Base-by-base conservation (phyloP, 1,284 basidiomycete species). In the Phylloporus gajari region DNA sequence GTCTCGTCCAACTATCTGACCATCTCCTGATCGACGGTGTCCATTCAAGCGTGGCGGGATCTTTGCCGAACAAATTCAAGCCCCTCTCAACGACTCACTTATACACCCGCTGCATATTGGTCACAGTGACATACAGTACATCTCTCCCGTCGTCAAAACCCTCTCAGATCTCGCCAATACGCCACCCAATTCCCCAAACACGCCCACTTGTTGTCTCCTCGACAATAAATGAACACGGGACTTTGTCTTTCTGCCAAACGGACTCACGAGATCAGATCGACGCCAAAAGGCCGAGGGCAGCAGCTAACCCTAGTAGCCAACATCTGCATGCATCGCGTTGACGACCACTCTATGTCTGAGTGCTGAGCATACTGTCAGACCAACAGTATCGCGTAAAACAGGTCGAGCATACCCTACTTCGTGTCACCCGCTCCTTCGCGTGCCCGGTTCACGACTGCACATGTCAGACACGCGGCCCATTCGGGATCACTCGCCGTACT, bases 381-480 rank as follows among this genome's bases (percentile, higher is more conserved):
- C 82, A 87, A 69, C 86, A 87, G 70, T 87, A 88, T 62, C 84
- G 74, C 62, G 65, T 71, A 48, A 87, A 81, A 72, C 86, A 87
- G n/a, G 56, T 74, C 73, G 59, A 72, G 69, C 87, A 87, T 15
- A 85, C 78, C 27, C 85, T 85, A 3, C 75, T 81, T 67, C 85
- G 74, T 46, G n/a, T 21, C 40, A 78, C 83, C 79, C 30, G 72
- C 61, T 56, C 80, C 69, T 15, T 75, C 75, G 5, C 87, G 77
- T 23, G 82, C 80, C 44, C 86, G 82, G 48, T 88, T 87, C 7
- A 85, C 83, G 19, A 86, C 75, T 0, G 85, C 86, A 63, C 86
- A 88, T 32, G 86, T 85, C 51, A 88, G 70, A 68, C 87, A 88
- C 69, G 84, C 83, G 0, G 84, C 81, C 85, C 86, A 88, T 53